Evolutionary conservation across 176 grass and related monocot species (phyloP).

Genomic region (Phoenix dactylifera): DNA sequence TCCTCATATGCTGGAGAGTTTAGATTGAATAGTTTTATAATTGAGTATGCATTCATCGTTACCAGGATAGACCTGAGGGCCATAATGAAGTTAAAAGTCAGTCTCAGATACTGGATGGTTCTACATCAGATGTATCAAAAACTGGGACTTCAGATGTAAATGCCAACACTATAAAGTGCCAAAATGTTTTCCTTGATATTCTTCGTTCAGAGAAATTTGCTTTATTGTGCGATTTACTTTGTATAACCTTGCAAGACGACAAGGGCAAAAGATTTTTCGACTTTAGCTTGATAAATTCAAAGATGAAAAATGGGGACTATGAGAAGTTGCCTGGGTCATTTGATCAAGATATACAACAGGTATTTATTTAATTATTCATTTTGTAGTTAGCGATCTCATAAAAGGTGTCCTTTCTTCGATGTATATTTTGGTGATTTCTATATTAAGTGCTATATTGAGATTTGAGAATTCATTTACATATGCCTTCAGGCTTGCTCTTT

Average conservation of each 20-base stretch:
- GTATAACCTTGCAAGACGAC: constrained; percentile 39
- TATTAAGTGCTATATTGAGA: too few species aligned
- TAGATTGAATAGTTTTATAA: not conserved
- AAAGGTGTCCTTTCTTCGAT: too few species aligned
- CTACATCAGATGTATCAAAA: not conserved
- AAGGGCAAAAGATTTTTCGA: constrained; percentile 47
- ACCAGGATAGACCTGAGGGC: constrained; percentile 21
- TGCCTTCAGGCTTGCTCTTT: too few species aligned
- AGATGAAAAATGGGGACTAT: constrained; percentile 85
- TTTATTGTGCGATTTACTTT: constrained; percentile 61
- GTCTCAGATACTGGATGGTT: constrained; percentile 3
- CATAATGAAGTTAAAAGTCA: constrained; percentile 23
- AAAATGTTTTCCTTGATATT: constrained; percentile 53
- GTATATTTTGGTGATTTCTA: too few species aligned
- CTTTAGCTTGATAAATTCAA: constrained; percentile 63
- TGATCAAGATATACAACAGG: constrained; percentile 60
- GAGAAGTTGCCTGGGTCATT: constrained; percentile 48
- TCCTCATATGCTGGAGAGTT: not conserved
- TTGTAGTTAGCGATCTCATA: too few species aligned
- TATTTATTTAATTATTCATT: constrained; percentile 17
- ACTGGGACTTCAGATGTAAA: not conserved
- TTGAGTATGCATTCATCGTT: constrained; percentile 22
- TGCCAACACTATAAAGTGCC: constrained; percentile 36
- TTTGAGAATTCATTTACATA: too few species aligned
- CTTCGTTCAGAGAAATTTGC: constrained; percentile 72